Conservation (phyloP, 805 yeast species). For the Debaryomyces prosopidis region DNA sequence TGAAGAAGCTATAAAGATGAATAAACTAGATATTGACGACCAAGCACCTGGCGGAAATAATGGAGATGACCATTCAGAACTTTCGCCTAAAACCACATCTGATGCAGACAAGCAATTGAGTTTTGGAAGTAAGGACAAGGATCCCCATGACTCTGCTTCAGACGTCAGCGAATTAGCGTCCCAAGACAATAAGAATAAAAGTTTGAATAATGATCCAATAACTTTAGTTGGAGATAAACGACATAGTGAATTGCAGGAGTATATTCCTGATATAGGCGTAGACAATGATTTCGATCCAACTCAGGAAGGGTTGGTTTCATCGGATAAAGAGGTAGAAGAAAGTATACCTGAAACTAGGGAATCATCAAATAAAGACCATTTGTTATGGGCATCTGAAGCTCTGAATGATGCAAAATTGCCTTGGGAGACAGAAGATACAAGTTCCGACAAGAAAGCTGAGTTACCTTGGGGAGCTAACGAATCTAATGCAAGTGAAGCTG, state of each 20-base stretch:
- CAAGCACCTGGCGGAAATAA: not conserved
- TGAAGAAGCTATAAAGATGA: conserved; percentile 4
- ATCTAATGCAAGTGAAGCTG: not conserved
- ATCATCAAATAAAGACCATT: not conserved
- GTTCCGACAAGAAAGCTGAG: not conserved
- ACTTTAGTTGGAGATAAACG: conserved; percentile 15
- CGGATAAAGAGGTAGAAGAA: not conserved
- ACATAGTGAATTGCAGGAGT: conserved; percentile 15
- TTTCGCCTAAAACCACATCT: not conserved
- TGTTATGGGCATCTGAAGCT: conserved; percentile 3
- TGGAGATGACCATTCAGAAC: not conserved
- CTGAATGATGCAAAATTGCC: conserved; percentile 4
- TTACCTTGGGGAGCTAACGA: not conserved
- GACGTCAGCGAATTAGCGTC: not conserved
- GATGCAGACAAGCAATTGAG: not conserved
- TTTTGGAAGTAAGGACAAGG: not conserved
- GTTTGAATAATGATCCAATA: conserved; percentile 7
- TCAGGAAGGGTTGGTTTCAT: not conserved
- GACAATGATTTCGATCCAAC: not conserved
- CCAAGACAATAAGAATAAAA: not conserved
- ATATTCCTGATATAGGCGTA: conserved; percentile 10
- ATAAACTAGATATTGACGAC: conserved; percentile 3
- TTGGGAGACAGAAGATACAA: conserved; percentile 7
- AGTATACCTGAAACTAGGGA: not conserved
- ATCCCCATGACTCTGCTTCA: not conserved